A percentile compares a stretch with the other conserved stretches of the same genome.
Evolutionary conservation across 2,329 filamentous ascomycete genomes (phyloP).

Genomic region (Cercospora zeae-maydis): DNA sequence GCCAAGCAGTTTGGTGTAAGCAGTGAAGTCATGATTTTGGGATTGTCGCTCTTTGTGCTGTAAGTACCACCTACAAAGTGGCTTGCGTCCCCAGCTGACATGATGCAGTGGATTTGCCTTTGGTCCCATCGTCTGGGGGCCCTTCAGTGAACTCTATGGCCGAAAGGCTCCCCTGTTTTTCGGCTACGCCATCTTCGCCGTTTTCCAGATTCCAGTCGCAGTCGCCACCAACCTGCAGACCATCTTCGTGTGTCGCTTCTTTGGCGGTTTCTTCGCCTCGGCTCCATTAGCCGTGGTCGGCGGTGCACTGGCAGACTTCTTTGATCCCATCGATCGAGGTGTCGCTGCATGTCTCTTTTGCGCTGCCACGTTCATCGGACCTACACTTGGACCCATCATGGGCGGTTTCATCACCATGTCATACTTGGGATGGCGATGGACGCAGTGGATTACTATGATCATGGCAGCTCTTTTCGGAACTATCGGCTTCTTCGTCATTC

Average conservation of each 20-base stretch:
- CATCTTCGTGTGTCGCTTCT: constrained; percentile 54
- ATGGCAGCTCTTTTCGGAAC: constrained; percentile 45
- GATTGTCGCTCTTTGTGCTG: constrained; percentile 27
- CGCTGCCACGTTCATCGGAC: constrained; percentile 30
- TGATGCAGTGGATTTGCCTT: constrained; percentile 20
- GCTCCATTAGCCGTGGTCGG: constrained; percentile 49
- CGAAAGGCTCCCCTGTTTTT: constrained; percentile 42
- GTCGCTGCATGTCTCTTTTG: constrained; percentile 29
- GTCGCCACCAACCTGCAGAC: constrained; percentile 54
- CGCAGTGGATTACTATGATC: constrained; percentile 34
- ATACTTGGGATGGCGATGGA: constrained; percentile 33
- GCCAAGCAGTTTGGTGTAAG: constrained; percentile 26
- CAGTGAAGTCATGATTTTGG: constrained; percentile 28
- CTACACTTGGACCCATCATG: constrained; percentile 25
- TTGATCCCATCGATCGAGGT: constrained; percentile 28
- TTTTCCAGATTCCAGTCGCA: constrained; percentile 56
- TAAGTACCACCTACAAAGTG: constrained; percentile 1
- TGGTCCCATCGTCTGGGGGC: constrained; percentile 22
- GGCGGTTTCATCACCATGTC: constrained; percentile 31
- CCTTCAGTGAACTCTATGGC: constrained; percentile 53
- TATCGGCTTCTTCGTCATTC: constrained; percentile 46
- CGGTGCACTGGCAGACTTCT: constrained; percentile 30
- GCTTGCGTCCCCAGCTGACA: background rate
- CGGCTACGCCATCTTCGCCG: constrained; percentile 43
- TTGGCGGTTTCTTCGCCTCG: constrained; percentile 53